Evolutionary conservation across 2,329 filamentous ascomycete species (phyloP).

Genomic region (Cladosporium sp.): DNA sequence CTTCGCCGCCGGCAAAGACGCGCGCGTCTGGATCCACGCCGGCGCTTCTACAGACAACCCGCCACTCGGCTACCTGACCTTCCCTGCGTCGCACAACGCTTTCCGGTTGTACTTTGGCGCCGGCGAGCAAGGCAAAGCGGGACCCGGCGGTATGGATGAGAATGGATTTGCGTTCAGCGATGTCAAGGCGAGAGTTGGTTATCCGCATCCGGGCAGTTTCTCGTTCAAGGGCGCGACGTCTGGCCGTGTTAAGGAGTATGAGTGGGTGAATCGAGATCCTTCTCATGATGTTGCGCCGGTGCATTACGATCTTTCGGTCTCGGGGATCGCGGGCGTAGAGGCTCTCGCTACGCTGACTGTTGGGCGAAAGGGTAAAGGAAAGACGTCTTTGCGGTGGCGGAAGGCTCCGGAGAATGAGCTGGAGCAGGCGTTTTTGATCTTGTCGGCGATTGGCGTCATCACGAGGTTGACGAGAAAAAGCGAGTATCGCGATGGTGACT

Average conservation of each 20-base stretch:
- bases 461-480: constrained; percentile 12
- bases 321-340: not conserved
- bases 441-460: constrained; percentile 13
- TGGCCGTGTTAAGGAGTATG: constrained; percentile 1
- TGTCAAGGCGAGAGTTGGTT: constrained; percentile 14
- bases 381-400: constrained; percentile 4
- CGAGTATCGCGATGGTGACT: constrained; percentile 2
- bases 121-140: constrained; percentile 3
- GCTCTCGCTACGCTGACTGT: constrained; percentile 7
- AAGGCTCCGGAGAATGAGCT: constrained; percentile 13
- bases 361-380: constrained; percentile 8
- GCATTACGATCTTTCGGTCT: constrained; percentile 1
- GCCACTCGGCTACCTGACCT: constrained; percentile 14
- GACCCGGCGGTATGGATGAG: constrained; percentile 8
- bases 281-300: constrained; percentile 3
- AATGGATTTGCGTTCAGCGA: constrained; percentile 17
- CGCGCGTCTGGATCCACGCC: constrained; percentile 15
- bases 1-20: constrained; percentile 14
- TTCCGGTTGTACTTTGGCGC: constrained; percentile 14
- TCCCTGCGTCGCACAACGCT: constrained; percentile 15
- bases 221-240: constrained; percentile 8
- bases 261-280: constrained; percentile 11
- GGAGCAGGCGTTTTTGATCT: constrained; percentile 15
- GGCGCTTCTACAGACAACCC: constrained; percentile 8
- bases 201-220: constrained; percentile 12